A percentile compares a stretch with the other conserved stretches of the same genome.
Evolutionary conservation across 495 filamentous ascomycete species (phyloP).

Genomic region (Penicillium ucsense): DNA sequence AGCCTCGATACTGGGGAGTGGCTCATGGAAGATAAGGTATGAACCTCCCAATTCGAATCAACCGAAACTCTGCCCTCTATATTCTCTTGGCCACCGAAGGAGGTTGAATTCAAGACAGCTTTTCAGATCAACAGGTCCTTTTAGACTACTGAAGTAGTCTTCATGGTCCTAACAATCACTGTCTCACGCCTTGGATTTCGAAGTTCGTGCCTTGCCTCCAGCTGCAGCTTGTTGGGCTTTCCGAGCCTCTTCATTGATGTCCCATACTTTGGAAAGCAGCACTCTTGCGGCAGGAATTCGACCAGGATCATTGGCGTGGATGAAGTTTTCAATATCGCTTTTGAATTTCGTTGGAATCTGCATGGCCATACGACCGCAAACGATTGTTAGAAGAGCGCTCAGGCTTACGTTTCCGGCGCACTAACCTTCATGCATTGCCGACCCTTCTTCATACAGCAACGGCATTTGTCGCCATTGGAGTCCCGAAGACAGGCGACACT

Average conservation of each 20-base stretch:
- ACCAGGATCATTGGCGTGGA: neutral
- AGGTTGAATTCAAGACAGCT: neutral
- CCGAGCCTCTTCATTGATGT: neutral
- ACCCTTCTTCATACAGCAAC: neutral
- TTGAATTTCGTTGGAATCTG: neutral
- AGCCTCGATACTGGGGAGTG: no score
- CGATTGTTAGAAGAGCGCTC: neutral
- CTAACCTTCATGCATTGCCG: neutral
- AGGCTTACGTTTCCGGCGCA: neutral
- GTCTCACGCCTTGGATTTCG: no score
- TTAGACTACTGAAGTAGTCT: neutral
- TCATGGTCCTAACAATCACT: no score
- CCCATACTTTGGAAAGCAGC: neutral
- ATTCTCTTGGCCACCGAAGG: neutral
- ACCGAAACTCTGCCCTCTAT: neutral
- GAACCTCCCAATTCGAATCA: no score
- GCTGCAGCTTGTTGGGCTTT: neutral
- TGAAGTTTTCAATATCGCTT: neutral
- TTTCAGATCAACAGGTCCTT: neutral
- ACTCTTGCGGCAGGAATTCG: neutral
- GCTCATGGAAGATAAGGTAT: no score
- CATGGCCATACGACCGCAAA: neutral
- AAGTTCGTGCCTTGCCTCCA: no score
- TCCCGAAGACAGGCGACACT: neutral
- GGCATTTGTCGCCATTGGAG: neutral